These are phyloP conservation scores for Saccharomycopsis oosterbeekiorum DNA, from an alignment of 805 yeast genomes.

Conservation along the genomic window DNA sequence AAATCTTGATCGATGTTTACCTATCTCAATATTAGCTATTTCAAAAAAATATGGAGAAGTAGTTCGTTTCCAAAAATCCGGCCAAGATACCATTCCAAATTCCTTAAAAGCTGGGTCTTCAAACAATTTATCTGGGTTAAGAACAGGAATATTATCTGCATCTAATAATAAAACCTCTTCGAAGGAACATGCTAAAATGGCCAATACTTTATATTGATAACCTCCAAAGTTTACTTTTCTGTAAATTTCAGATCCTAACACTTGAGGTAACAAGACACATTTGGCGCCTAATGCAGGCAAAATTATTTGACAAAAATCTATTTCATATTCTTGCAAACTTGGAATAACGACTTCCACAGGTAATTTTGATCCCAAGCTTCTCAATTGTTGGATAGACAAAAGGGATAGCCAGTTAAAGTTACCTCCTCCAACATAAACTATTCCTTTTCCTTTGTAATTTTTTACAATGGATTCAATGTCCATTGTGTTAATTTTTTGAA, in stretches of 20 bases:
- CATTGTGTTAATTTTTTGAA: slow-evolving; percentile 38
- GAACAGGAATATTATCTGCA: slow-evolving; percentile 57
- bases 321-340: slow-evolving; percentile 54
- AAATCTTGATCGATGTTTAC: slow-evolving; percentile 28
- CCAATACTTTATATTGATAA: slow-evolving; percentile 60
- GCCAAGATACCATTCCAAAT: slow-evolving; percentile 49
- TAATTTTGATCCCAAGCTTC: slow-evolving; percentile 39
- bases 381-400: slow-evolving; percentile 37
- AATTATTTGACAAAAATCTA: slow-evolving; percentile 48
- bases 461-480: slow-evolving; percentile 30
- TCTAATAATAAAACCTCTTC: slow-evolving; percentile 66
- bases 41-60: slow-evolving; percentile 50
- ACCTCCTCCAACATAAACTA: slow-evolving; percentile 59
- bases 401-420: slow-evolving; percentile 46
- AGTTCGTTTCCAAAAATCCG: slow-evolving; percentile 63
- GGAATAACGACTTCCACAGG: slow-evolving; percentile 73
- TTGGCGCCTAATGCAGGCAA: slow-evolving; percentile 54
- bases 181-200: slow-evolving; percentile 61
- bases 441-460: slow-evolving; percentile 42
- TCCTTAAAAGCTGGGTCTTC: slow-evolving; percentile 29
- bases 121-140: slow-evolving; percentile 43
- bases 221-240: slow-evolving; percentile 43
- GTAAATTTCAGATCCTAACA: slow-evolving; percentile 47
- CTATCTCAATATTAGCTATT: slow-evolving; percentile 38
- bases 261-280: slow-evolving; percentile 54